Percentiles rank a stretch among this genome's conserved stretches.
phyloP scores from a whole-genome alignment of 2,329 filamentous ascomycete genomes.

The Emydomyces testavorans region DNA sequence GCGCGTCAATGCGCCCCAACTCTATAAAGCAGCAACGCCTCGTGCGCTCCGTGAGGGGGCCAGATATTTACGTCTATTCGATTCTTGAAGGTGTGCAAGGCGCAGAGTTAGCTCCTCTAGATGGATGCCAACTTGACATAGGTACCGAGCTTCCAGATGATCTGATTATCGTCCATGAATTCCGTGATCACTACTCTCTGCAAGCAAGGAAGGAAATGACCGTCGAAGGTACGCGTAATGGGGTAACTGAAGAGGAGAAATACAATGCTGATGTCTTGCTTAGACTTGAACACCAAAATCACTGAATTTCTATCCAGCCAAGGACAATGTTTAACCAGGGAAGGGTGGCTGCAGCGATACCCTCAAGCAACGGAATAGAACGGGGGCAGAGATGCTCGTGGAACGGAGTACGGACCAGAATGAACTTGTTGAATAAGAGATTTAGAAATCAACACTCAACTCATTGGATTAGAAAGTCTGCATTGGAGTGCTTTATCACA shows the following conservation, averaged over 20 bases:
- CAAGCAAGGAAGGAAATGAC: constrained; percentile 18
- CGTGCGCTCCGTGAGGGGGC: constrained; percentile 7
- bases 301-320: constrained; percentile 12
- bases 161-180: constrained; percentile 21
- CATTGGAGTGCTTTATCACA: too few species aligned
- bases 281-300: constrained; percentile 19
- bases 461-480: too few species aligned
- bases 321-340: constrained; percentile 14
- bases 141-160: constrained; percentile 14
- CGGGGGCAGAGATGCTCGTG: too few species aligned
- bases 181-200: constrained; percentile 19
- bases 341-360: constrained; percentile 15
- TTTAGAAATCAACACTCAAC: too few species aligned
- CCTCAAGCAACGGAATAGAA: too few species aligned
- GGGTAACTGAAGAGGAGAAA: not conserved
- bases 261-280: not conserved
- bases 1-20: constrained; percentile 16
- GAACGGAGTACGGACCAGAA: too few species aligned
- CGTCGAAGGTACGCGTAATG: constrained; percentile 14
- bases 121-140: not conserved
- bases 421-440: too few species aligned
- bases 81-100: constrained; percentile 13
- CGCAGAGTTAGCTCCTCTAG: too few species aligned
- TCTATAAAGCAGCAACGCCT: constrained; percentile 9
- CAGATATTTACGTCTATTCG: constrained; percentile 8